Conservation (phyloP, 352 stramenopile genomes). For the Thalassiosira hispida region DNA sequence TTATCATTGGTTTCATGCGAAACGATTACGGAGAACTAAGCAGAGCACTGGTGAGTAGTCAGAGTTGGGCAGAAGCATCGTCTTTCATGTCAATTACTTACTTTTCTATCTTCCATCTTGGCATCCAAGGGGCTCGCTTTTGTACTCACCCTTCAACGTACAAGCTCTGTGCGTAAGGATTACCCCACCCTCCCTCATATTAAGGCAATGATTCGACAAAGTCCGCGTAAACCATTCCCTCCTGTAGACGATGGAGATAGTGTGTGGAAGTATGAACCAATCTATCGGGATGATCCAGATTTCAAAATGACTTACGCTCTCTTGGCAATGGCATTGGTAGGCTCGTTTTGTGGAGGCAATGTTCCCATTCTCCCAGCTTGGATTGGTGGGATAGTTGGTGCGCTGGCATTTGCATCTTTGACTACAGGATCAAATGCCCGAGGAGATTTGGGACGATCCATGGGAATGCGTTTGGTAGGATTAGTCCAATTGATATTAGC, state of each 20-base stretch:
- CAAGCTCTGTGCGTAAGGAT: conserved; percentile 48
- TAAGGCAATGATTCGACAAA: conserved; percentile 46
- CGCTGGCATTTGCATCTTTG: conserved; percentile 58
- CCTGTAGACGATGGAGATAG: conserved; percentile 55
- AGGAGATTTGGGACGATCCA: conserved; percentile 71
- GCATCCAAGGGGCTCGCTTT: conserved; percentile 54
- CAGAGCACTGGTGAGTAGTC: conserved; percentile 48
- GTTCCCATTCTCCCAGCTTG: conserved; percentile 75
- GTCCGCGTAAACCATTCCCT: conserved; percentile 67
- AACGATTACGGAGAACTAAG: conserved; percentile 76
- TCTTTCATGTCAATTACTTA: background rate
- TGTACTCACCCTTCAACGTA: conserved; percentile 64
- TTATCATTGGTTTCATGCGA: conserved; percentile 51
- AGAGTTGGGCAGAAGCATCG: background rate
- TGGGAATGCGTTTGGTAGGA: conserved; percentile 77
- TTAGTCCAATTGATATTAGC: conserved; percentile 55
- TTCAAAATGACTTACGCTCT: conserved; percentile 78
- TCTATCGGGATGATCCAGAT: conserved; percentile 57
- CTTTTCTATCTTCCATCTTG: background rate
- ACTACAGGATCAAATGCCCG: conserved; percentile 53
- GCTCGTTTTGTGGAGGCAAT: conserved; percentile 71
- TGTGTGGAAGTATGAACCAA: conserved; percentile 64
- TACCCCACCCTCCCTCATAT: conserved; percentile 76
- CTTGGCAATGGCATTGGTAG: conserved; percentile 71
- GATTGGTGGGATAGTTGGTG: conserved; percentile 72